phyloP scores from a whole-genome alignment of 208 protist species.

The Leptomonas seymouri region DNA sequence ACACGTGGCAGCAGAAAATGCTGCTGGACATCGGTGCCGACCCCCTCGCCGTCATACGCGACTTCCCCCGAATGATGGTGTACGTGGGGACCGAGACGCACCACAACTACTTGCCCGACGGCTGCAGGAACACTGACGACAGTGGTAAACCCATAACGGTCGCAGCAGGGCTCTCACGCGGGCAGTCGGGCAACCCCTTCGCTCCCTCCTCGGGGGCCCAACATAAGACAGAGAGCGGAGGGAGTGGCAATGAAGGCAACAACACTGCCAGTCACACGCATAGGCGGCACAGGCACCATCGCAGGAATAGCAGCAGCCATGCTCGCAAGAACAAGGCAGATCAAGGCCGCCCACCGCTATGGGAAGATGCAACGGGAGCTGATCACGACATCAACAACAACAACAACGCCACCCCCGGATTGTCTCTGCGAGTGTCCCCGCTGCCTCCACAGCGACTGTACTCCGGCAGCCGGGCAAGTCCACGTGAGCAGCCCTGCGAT shows the following conservation, averaged over 20 bases:
- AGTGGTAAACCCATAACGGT: not conserved
- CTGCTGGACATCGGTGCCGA: conserved; percentile 51
- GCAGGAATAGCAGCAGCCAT: not conserved
- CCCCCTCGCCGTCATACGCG: conserved; percentile 66
- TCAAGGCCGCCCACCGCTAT: conserved; percentile 4
- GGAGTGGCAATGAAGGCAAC: not conserved
- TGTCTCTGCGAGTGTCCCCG: conserved; percentile 1
- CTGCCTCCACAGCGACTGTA: conserved; percentile 4
- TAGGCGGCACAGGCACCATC: not conserved
- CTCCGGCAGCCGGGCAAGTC: not conserved
- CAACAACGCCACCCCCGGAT: too few species aligned
- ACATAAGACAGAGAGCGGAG: not conserved
- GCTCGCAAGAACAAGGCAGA: not conserved
- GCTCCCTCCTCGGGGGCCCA: not conserved
- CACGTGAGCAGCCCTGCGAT: conserved; percentile 2
- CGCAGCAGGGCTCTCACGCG: not conserved
- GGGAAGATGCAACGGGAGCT: not conserved
- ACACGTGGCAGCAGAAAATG: conserved; percentile 50
- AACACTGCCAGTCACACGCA: not conserved
- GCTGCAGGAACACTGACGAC: not conserved
- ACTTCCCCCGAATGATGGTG: conserved; percentile 77
- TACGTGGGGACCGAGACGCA: conserved; percentile 40
- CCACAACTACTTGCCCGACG: not conserved
- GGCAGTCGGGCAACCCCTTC: conserved; percentile 12
- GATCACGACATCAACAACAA: not conserved